phyloP scores from a whole-genome alignment of 2,329 filamentous ascomycete genomes.

The Fusarium praegraminearum region DNA sequence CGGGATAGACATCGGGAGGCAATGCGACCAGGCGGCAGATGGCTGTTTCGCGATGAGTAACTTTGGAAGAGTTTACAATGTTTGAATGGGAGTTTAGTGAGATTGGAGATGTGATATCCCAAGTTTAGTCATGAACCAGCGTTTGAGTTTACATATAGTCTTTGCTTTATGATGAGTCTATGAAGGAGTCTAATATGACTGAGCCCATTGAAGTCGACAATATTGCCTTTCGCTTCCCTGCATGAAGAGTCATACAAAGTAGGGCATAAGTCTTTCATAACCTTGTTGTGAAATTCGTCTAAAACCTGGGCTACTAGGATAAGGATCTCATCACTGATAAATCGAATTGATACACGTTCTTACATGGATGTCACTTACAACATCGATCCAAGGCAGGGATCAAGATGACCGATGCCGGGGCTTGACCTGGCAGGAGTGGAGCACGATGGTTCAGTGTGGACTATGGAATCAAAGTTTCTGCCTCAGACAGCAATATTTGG shows the following conservation, averaged over 20 bases:
- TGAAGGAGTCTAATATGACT: background rate
- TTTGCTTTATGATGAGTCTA: background rate
- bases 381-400: constrained; percentile 17
- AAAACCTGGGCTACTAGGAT: background rate
- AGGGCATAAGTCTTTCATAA: background rate
- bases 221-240: no score
- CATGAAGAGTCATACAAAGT: no score
- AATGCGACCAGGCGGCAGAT: constrained; percentile 79
- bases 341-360: background rate
- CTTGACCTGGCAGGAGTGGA: constrained; percentile 26
- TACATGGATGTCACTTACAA: background rate
- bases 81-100: constrained; percentile 1
- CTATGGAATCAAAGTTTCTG: constrained; percentile 37
- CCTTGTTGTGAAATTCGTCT: background rate
- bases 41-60: constrained; percentile 85
- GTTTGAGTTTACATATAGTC: background rate
- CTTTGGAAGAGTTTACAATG: background rate
- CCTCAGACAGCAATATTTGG: constrained; percentile 49
- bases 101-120: background rate
- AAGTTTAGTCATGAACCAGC: background rate
- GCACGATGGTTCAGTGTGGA: constrained; percentile 11
- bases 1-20: constrained; percentile 84
- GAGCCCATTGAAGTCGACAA: background rate
- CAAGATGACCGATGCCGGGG: constrained; percentile 32
- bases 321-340: background rate